Percentiles rank a stretch among this genome's conserved stretches.
phyloP scores from a whole-genome alignment of 208 protist genomes.

The Trichomonas tenax region DNA sequence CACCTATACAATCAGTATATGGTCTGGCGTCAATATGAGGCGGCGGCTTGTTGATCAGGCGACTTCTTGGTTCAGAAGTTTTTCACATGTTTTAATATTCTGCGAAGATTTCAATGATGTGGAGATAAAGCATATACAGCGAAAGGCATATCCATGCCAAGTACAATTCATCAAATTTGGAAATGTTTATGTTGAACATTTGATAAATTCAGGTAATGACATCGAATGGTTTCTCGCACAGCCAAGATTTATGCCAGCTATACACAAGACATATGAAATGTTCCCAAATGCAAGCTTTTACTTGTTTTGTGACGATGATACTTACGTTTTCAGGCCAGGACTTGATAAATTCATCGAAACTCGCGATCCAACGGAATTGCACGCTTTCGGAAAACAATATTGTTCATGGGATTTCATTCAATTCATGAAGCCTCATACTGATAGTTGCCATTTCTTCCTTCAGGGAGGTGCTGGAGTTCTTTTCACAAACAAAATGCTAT shows the following conservation, averaged over 20 bases:
- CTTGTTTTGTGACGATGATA: background rate
- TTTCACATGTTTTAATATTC: too few species aligned
- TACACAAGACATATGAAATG: background rate
- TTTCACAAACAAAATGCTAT: background rate
- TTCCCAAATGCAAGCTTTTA: background rate
- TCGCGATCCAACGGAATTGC: background rate
- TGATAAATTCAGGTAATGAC: background rate
- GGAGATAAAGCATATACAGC: background rate
- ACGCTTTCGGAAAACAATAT: background rate
- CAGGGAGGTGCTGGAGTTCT: background rate
- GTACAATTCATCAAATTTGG: background rate
- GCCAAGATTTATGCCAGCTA: background rate
- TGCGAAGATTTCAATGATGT: too few species aligned
- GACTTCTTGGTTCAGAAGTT: too few species aligned
- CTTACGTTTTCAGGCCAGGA: background rate
- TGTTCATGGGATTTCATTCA: background rate
- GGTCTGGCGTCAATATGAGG: too few species aligned
- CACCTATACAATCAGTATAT: too few species aligned
- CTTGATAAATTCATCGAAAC: background rate
- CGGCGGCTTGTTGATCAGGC: too few species aligned
- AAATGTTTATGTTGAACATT: background rate
- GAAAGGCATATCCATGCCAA: background rate
- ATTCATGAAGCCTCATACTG: too few species aligned
- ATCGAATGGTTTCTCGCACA: background rate
- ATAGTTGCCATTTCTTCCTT: background rate